phyloP scores from a whole-genome alignment of 805 yeast genomes.

The Isabelozyma pseudorhagii region DNA sequence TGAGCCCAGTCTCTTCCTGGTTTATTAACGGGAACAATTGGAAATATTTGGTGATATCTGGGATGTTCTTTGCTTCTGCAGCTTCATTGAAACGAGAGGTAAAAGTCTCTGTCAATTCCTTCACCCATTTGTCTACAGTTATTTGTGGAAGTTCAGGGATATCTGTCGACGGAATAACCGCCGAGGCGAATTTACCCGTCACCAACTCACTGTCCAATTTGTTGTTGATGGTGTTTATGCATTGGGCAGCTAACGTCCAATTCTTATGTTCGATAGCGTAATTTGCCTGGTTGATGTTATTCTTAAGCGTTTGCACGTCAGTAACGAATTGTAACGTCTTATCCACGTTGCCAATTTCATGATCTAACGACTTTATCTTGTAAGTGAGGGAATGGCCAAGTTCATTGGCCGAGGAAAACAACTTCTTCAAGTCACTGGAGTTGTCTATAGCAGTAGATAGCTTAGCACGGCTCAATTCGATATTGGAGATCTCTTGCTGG shows the following conservation, averaged over 20 bases:
- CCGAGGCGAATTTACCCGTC: conserved; percentile 67
- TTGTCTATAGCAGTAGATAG: conserved; percentile 57
- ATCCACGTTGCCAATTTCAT: conserved; percentile 63
- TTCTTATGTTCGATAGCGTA: conserved; percentile 65
- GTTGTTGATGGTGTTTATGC: conserved; percentile 43
- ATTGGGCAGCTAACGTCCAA: conserved; percentile 76
- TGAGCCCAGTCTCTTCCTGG: conserved; percentile 65
- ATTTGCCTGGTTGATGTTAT: conserved; percentile 60
- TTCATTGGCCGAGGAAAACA: conserved; percentile 58
- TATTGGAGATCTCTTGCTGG: conserved; percentile 37
- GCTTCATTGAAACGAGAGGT: conserved; percentile 65
- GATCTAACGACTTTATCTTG: conserved; percentile 65
- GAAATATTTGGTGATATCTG: conserved; percentile 71
- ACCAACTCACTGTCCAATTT: conserved; percentile 53
- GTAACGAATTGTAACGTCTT: conserved; percentile 62
- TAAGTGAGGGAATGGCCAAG: conserved; percentile 66
- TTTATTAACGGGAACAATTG: conserved; percentile 85
- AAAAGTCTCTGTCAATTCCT: conserved; percentile 56
- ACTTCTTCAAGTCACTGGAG: conserved; percentile 53
- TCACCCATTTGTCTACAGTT: conserved; percentile 56
- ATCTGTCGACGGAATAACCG: conserved; percentile 81
- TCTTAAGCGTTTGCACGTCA: conserved; percentile 62
- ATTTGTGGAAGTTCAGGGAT: conserved; percentile 74
- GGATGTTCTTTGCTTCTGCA: conserved; percentile 62
- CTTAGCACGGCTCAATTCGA: conserved; percentile 62